Conservation (phyloP, 2,329 filamentous ascomycete genomes). For the Apiospora pterosperma region DNA sequence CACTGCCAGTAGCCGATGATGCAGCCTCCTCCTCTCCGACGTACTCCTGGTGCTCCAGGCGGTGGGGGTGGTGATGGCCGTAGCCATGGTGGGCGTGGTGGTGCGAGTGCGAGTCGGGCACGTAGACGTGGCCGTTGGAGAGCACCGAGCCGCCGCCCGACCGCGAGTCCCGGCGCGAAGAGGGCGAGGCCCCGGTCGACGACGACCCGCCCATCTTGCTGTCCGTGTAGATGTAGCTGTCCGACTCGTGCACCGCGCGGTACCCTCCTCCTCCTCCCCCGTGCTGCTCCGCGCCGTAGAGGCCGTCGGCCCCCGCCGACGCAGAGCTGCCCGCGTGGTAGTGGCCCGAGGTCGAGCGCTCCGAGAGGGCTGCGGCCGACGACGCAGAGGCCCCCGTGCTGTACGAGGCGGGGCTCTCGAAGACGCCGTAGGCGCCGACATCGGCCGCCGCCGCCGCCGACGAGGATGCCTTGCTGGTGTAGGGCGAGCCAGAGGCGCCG, state of each 20-base stretch:
- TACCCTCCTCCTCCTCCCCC: too few relatives aligned
- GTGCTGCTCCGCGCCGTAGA: conserved; percentile 20
- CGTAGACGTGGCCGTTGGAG: conserved; percentile 31
- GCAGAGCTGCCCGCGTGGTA: conserved; percentile 15
- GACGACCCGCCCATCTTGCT: not conserved
- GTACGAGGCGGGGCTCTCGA: conserved; percentile 19
- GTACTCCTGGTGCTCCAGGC: conserved; percentile 6
- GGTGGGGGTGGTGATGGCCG: conserved; percentile 15
- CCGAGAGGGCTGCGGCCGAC: conserved; percentile 13
- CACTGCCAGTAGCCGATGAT: conserved; percentile 12
- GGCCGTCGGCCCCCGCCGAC: conserved; percentile 11
- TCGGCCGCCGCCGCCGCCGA: conserved; percentile 17
- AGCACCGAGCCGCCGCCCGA: conserved; percentile 22
- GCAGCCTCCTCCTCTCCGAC: conserved; percentile 14
- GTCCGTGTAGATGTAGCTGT: conserved; percentile 26
- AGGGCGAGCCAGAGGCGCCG: conserved; percentile 4
- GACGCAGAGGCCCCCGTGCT: conserved; percentile 12
- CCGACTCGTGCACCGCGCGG: conserved; percentile 18
- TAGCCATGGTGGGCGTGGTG: not conserved
- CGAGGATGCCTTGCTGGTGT: conserved; percentile 19
- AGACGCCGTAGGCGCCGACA: conserved; percentile 23
- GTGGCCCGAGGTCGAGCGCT: conserved; percentile 14
- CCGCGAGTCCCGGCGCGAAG: conserved; percentile 18
- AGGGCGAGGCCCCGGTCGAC: not conserved
- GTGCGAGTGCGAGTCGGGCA: conserved; percentile 20